phyloP scores from a whole-genome alignment of 108 stramenopile genomes.

The Aureococcus anophagefferens region DNA sequence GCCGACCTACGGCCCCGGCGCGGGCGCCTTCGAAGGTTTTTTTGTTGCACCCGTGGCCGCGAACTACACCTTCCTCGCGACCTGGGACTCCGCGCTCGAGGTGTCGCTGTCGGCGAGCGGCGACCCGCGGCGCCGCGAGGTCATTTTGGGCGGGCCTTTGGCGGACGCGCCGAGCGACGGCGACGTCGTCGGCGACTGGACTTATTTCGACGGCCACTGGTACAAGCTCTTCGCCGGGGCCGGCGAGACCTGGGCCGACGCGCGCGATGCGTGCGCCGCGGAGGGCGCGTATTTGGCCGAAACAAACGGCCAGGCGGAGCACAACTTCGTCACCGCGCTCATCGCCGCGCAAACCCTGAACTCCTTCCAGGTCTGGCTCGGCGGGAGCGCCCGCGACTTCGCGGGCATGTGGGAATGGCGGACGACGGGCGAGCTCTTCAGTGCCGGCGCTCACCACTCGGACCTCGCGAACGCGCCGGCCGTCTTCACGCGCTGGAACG shows the following conservation, averaged over 20 bases:
- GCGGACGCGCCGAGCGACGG: not conserved
- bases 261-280: too few relatives aligned
- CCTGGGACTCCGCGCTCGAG: not conserved
- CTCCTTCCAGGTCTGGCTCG: too few relatives aligned
- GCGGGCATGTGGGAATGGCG: too few relatives aligned
- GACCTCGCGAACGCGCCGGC: too few relatives aligned
- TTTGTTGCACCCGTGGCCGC: slow-evolving; percentile 7
- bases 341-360: too few relatives aligned
- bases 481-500: not conserved
- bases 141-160: not conserved
- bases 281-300: too few relatives aligned
- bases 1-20: slow-evolving; percentile 4
- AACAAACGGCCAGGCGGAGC: too few relatives aligned
- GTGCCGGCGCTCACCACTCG: too few relatives aligned
- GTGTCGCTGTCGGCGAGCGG: not conserved
- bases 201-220: not conserved
- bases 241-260: too few relatives aligned
- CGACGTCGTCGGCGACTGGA: not conserved
- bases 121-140: not conserved
- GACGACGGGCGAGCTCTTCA: too few relatives aligned
- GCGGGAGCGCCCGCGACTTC: too few relatives aligned
- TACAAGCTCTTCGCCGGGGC: not conserved
- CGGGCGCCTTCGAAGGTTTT: not conserved
- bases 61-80: slow-evolving; percentile 1
- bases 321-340: too few relatives aligned